Evolutionary conservation across 2,329 filamentous ascomycete genomes (phyloP).

Genomic region (Metarhizium rileyi): DNA sequence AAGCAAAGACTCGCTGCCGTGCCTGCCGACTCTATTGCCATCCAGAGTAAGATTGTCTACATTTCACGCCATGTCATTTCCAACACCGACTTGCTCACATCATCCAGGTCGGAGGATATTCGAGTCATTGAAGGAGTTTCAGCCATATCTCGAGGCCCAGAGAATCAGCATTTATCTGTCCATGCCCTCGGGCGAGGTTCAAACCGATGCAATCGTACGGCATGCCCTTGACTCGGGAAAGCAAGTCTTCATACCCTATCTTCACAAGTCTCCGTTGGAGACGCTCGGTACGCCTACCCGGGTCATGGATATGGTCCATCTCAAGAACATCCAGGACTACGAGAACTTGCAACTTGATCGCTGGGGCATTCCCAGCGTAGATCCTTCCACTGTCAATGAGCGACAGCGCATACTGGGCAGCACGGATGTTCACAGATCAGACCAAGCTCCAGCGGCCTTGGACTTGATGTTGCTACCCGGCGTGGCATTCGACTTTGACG

Average conservation of each 20-base stretch:
- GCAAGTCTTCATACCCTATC: conserved; percentile 83
- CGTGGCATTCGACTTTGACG: conserved; percentile 72
- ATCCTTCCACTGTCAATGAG: conserved; percentile 50
- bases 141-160: conserved; percentile 65
- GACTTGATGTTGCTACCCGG: conserved; percentile 89
- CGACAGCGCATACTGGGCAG: conserved; percentile 68
- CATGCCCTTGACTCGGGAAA: conserved; percentile 73
- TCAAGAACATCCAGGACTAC: conserved; percentile 67
- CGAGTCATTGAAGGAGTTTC: conserved; percentile 53
- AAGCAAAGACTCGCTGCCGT: conserved; percentile 55
- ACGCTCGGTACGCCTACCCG: conserved; percentile 43
- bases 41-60: conserved; percentile 54
- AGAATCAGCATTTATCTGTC: conserved; percentile 82
- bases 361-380: conserved; percentile 92
- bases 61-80: background rate
- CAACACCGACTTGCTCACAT: conserved; percentile 36
- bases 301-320: conserved; percentile 91
- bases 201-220: conserved; percentile 71
- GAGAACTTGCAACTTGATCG: conserved; percentile 64
- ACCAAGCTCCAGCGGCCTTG: conserved; percentile 40
- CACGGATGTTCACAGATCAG: conserved; percentile 32
- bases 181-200: conserved; percentile 82
- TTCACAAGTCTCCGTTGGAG: conserved; percentile 52
- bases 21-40: conserved; percentile 47
- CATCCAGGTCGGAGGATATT: conserved; percentile 56